Conservation (phyloP, 1,139 yeast species). For the Hanseniaspora sp. region DNA sequence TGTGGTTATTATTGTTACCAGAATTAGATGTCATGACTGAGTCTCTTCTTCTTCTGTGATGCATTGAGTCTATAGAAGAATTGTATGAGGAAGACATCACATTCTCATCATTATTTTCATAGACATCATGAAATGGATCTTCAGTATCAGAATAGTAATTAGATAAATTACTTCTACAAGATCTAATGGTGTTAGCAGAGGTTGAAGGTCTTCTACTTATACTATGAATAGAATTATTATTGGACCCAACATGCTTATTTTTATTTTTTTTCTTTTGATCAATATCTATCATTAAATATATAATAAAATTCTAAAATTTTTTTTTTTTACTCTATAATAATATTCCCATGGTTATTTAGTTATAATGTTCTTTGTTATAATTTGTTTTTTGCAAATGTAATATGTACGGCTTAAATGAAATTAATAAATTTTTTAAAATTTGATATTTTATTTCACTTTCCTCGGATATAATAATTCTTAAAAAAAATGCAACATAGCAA, state of each 20-base stretch:
- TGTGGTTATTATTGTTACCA: conserved; percentile 27
- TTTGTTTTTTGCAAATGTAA: no score
- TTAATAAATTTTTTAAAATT: no score
- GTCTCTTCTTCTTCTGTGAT: conserved; percentile 13
- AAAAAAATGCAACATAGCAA: no score
- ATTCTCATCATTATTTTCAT: conserved; percentile 29
- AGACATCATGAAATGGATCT: conserved; percentile 13
- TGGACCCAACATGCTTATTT: background rate
- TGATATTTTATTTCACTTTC: no score
- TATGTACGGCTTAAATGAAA: no score
- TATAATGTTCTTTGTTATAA: no score
- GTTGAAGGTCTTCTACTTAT: background rate
- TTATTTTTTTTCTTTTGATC: background rate
- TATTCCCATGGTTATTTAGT: no score
- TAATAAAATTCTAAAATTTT: no score
- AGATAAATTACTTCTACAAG: background rate
- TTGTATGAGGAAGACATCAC: conserved; percentile 72
- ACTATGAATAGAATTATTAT: background rate
- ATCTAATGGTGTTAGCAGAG: conserved; percentile 20
- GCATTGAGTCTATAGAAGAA: conserved; percentile 27
- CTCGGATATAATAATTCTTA: no score
- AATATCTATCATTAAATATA: background rate
- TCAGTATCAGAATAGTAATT: conserved; percentile 12
- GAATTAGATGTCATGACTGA: conserved; percentile 25
- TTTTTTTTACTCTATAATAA: no score